Base-by-base conservation (phyloP, 1,139 yeast genomes). In the Hemisphaericaspora xylanilytica region DNA sequence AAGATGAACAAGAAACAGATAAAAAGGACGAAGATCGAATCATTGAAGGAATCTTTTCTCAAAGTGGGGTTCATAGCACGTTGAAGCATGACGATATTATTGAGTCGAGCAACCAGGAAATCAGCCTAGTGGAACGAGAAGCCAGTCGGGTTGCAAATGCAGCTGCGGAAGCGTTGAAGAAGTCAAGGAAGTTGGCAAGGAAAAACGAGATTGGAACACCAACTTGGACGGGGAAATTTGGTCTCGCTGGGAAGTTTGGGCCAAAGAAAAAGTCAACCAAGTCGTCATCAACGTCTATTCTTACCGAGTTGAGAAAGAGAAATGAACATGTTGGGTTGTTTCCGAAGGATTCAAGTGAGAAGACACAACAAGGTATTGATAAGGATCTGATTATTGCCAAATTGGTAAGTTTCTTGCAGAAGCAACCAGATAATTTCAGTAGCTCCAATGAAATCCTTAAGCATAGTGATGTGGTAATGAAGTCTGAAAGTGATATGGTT, bases 171-270 rank as follows among this genome's bases (percentile, higher is more conserved):
- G 89, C 90, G 0, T 63, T 92, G 42, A 71, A 80, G 41, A 75
- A 75, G 43, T 87, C 96, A 0, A 64, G 96, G 36, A 75, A 67
- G 41, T 64, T 68, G 21, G 78, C 96, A 0, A 71, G 87, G 38
- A 73, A 70, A 44, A 79, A 80, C 17, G 77, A 75, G 25, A 70
- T 89, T 21, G 96, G 96, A 3, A 81, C 85, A 0, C 97, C 97
- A 0, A 92, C 98, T 0, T 92, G 97, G 95, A 92, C 98, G 0
- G 98, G 98, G 0, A 78, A 78, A 49, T 88, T 84, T 66, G 98
- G 98, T 0, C 60, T 68, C 16, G 96, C 96, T 0, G 96, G 96
- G 2, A 41, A 72, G 21, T 37, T 37, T 37, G 40, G 40, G 2
- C 33, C 40, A 5, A 37, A 29, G 24, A 33, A 33, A 16, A 39